A percentile compares a stretch with the other conserved stretches of the same genome.
These are phyloP conservation scores for Cladophialophora chaetospira DNA, from an alignment of 2,329 filamentous ascomycete genomes.

Conservation along the genomic window DNA sequence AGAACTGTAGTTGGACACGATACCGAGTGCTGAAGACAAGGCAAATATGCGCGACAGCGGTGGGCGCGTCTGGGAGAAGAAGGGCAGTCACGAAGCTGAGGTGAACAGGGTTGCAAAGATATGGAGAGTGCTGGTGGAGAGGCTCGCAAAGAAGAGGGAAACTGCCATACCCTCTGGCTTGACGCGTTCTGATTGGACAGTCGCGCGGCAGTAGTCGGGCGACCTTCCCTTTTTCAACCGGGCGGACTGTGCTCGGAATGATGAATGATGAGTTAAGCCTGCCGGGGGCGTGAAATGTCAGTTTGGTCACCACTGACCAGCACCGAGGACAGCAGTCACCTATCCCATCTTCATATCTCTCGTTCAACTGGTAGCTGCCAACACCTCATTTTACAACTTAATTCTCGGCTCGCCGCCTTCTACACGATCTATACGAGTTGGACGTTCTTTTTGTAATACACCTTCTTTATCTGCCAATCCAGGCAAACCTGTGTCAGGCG, in stretches of 20 bases:
- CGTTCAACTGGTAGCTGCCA: neutral
- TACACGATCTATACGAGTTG: neutral
- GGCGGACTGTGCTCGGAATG: neutral
- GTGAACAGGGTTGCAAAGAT: constrained; percentile 16
- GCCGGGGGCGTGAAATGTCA: neutral
- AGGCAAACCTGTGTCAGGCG: neutral
- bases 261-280: neutral
- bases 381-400: neutral
- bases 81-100: constrained; percentile 3
- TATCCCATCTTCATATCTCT: too few relatives aligned
- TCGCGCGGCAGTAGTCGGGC: neutral
- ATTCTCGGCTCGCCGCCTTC: neutral
- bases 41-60: neutral
- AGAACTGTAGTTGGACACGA: neutral
- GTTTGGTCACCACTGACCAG: neutral
- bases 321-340: too few relatives aligned
- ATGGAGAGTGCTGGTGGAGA: constrained; percentile 3
- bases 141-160: too few relatives aligned
- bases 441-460: neutral
- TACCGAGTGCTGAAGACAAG: neutral
- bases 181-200: constrained; percentile 14
- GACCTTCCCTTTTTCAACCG: neutral
- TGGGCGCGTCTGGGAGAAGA: constrained; percentile 2
- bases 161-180: neutral
- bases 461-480: neutral